Evolutionary conservation across 768 basidiomycete species (phyloP).

Genomic region (Macrolepiota fuliginosa): DNA sequence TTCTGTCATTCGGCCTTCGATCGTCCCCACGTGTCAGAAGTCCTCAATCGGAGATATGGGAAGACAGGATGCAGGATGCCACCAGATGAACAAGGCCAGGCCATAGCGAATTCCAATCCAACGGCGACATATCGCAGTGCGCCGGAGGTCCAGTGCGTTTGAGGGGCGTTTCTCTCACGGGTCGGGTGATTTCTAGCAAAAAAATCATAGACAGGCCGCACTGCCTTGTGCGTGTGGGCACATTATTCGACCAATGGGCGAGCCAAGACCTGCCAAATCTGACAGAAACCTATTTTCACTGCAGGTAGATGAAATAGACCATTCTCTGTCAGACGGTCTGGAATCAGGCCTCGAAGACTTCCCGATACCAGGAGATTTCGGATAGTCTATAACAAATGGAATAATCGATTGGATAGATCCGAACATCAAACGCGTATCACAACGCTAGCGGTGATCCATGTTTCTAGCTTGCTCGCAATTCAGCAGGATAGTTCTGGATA

Average conservation of each 20-base stretch:
- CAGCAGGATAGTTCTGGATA: not conserved
- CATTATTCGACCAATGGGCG: not conserved
- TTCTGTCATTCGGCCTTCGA: not conserved
- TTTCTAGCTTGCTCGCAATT: not conserved
- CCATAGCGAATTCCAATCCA: not conserved
- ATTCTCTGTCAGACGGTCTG: not conserved
- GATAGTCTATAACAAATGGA: not conserved
- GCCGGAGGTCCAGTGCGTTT: not conserved
- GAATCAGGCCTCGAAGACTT: not conserved
- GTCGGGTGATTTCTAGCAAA: not conserved
- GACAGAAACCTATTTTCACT: not conserved
- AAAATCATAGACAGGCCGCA: not conserved
- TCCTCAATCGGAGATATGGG: slow-evolving; percentile 1
- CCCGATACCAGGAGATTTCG: not conserved
- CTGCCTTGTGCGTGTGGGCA: not conserved
- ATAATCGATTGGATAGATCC: not conserved
- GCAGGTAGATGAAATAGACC: not conserved
- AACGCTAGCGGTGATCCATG: not conserved
- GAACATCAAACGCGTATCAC: not conserved
- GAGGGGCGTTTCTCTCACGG: not conserved
- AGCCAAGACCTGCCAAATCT: not conserved
- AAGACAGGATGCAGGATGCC: not conserved
- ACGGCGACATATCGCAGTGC: slow-evolving; percentile 4
- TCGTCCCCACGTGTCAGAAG: slow-evolving; percentile 3
- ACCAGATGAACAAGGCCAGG: not conserved